These are phyloP conservation scores for Apiospora hydei DNA, from an alignment of 2,329 filamentous ascomycete species.

Conservation along the genomic window DNA sequence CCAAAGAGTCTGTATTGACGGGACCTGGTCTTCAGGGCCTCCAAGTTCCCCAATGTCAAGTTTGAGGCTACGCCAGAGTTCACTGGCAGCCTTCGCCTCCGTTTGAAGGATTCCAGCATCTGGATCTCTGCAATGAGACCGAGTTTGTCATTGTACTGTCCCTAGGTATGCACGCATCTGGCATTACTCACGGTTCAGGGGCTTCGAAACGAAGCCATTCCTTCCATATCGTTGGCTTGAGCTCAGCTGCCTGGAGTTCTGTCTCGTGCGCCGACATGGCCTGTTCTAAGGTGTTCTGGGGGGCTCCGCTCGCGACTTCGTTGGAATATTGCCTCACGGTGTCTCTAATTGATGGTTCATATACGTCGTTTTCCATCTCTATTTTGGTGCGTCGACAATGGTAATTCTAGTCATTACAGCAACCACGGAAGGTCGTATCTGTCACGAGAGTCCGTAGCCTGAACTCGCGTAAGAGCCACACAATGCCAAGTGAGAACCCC, in stretches of 20 bases:
- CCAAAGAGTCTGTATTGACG: background rate
- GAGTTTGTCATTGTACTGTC: no score
- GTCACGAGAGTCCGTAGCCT: background rate
- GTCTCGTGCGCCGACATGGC: conserved; percentile 20
- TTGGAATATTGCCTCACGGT: background rate
- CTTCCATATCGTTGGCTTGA: conserved; percentile 14
- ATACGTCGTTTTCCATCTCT: background rate
- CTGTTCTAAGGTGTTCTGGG: conserved; percentile 21
- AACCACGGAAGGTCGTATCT: background rate
- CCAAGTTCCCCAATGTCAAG: conserved; percentile 10
- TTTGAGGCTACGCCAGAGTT: background rate
- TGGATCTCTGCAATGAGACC: conserved; percentile 11
- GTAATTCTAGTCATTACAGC: background rate
- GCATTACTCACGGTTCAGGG: background rate
- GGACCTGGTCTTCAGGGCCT: background rate
- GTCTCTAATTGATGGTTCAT: background rate
- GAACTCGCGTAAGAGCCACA: background rate
- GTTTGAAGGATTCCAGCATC: conserved; percentile 11
- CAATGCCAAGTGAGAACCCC: background rate
- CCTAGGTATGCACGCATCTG: no score
- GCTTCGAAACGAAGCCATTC: conserved; percentile 24
- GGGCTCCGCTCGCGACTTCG: background rate
- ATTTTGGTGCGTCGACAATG: background rate
- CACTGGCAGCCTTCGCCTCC: background rate
- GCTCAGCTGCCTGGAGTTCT: conserved; percentile 12